Evolutionary conservation across 345 rosid genomes (phyloP), one percentile per base, ranked within the genome.

Genomic region (Arabidopsis suecica): DNA sequence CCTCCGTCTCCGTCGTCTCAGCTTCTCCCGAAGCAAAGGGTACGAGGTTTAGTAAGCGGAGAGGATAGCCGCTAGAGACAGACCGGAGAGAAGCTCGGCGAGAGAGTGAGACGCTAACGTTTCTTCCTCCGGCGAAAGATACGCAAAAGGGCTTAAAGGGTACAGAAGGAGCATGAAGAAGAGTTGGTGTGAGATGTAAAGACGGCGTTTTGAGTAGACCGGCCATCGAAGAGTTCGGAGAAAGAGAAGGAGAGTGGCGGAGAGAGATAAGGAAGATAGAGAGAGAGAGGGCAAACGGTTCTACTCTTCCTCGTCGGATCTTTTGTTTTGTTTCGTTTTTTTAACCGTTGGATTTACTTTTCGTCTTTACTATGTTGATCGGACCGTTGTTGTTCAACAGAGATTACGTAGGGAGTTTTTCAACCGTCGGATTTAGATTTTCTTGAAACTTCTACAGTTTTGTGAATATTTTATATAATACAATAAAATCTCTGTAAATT

Each of bases 11-110:
- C 22, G 84, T 68, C 32, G 89, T 84, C 65, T 87, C 92, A 0
- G 89, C 74, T 58, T 92, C 97, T 16, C 92, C 91, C 0, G 94
- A 82, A 79, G 91, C 84, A 37, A 85, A 87, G 18, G 88, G 84
- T 23, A 71, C 79, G 55, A 84, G 73, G 63, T 80, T 87, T 6
- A 49, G 60, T 60, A 84, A 83, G 49, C 88, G 83, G 62, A 65
- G 76, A 45, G 88, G 79, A 65, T 71, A 74, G 22, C 53, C 33
- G 62, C 59, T 13, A 45, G 80, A 44, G 59, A 76, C 53, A 64
- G 71, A 69, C 36, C 78, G 85, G 36, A 81, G 84, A 49, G 86
- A 76, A 71, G 71, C 68, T 16, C 73, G 45, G 23, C 71, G 66
- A 60, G 55, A 59, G 70, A 79, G 72, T 69, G 76, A 74, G 60